Conservation (phyloP, 768 basidiomycete genomes). For the Amanita inopinata region DNA sequence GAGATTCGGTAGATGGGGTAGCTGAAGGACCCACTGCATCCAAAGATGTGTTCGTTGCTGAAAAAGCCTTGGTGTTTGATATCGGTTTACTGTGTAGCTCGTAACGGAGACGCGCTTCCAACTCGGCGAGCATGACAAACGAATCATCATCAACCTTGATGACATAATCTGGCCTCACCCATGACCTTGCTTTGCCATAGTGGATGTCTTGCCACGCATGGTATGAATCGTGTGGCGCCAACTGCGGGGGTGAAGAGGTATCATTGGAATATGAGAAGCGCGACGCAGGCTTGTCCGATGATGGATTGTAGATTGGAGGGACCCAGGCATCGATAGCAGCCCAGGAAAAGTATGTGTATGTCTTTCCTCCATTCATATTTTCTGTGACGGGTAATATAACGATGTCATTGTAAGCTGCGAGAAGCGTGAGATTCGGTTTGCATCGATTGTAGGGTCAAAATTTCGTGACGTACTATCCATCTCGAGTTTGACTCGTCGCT, state of each 20-base stretch:
- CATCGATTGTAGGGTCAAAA: constrained; percentile 8
- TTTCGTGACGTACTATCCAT: constrained; percentile 66
- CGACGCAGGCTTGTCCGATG: constrained; percentile 26
- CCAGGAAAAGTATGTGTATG: constrained; percentile 88
- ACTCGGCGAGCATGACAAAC: constrained; percentile 89
- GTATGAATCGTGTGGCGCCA: constrained; percentile 67
- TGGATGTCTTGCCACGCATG: constrained; percentile 42
- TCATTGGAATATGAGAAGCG: constrained; percentile 59
- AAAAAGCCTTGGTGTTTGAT: constrained; percentile 15
- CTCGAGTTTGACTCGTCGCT: constrained; percentile 72
- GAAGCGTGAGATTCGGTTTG: constrained; percentile 8
- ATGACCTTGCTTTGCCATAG: constrained; percentile 37
- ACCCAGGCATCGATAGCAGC: constrained; percentile 87
- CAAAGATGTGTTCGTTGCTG: constrained; percentile 11
- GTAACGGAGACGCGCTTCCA: constrained; percentile 81
- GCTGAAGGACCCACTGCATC: not conserved
- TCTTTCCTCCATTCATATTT: constrained; percentile 97
- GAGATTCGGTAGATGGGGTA: not conserved
- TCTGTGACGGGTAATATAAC: constrained; percentile 75
- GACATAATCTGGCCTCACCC: constrained; percentile 87
- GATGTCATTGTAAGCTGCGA: constrained; percentile 74
- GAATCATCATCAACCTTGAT: constrained; percentile 95
- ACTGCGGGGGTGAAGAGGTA: constrained; percentile 42
- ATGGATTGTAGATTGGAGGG: constrained; percentile 57
- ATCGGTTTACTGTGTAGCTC: constrained; percentile 46